Base-by-base conservation (phyloP, 169 alveolate species). In the Eimeria brunetti region DNA sequence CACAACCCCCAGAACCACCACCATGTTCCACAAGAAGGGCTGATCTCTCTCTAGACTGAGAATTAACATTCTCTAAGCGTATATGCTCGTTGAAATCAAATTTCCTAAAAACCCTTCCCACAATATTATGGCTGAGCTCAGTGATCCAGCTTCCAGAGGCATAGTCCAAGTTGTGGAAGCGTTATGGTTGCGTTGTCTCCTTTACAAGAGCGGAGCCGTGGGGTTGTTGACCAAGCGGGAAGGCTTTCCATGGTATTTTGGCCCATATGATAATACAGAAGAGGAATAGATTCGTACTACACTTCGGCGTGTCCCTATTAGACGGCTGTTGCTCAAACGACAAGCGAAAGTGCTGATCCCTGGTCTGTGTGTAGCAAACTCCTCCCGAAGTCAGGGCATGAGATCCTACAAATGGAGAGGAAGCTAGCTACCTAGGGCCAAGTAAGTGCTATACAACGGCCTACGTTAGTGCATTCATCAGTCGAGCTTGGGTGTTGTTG, bases 1-100 rank as follows among this genome's bases (percentile, higher is more conserved):
- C 56, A 83, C 90, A 51, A 56, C 90, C 90, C 90, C 90, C 75
- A 38, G 67, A 83, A 83, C 41, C 49, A 83, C 75, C 76, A 78
- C 88, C 88, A n/a, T 51, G 44, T 44, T 46, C 49, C 88, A 49
- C 30, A 46, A 7, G 88, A 9, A 20, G 60, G 69, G 46, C 69
- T 18, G 51, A n/a, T 38, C 46, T 38, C 46, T 22, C 0, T 38
- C 20, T 73, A 5, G 16, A 73, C 6, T 20, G 4, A 38, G 83
- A 20, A 38, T 20, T 36, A 73, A 20, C 14, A 0, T 18, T 9
- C 3, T 33, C 33, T 36, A 30, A 33, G n/a, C 1, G 8, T 24
- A 73, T 20, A 18, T 3, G 53, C 30, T 16, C 33, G 38, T n/a
- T 24, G 20, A 73, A 73, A 38, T 73, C 11, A 16, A 73, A 38